Base-by-base conservation (phyloP, 345 rosid genomes). In the Corchorus olitorius region DNA sequence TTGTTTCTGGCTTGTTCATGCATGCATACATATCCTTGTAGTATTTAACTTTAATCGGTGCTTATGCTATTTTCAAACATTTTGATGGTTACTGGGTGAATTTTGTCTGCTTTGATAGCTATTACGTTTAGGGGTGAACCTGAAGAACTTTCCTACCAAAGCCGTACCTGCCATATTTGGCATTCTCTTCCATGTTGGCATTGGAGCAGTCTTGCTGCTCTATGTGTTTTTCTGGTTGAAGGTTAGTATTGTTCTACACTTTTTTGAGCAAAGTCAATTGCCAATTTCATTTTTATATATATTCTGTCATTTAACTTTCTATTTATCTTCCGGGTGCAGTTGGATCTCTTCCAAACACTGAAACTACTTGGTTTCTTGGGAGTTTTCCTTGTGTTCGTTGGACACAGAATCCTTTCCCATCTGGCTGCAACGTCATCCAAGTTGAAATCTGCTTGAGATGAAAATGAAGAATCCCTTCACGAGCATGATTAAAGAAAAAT, bases 211-310 rank as follows among this genome's bases (percentile, higher is more conserved):
- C 80, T 87, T 97, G 71, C 65, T 82, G 79, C 98, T 97, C 71
- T 94, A 97, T 12, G 89, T 83, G 67, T 85, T 97, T 74, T 97
- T 97, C 93, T 97, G 99, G 99, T 71, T 90, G 81, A 94, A 94
- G 99, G 99, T 88, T 53, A 34, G 48, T 53, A 34, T 37, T 53
- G 10, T 45, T 45, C 6, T 45, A 1, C 10, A 45, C 11, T 12
- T 1, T 7, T 15, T 60, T 8, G 64, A 60, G 65, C 65, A 9
- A 60, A 60, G 34, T 58, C 62, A 60, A 60, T 35, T 27, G 9
- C 39, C 27, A 59, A 60, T 39, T 39, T 39, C 43, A 27, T 39
- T 39, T 6, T 39, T 17, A 37, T 33, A 50, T 61, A 15, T 48
- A 61, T 49, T 61, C 54, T 13, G 2, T 34, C 34, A 34, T 17